Evolutionary conservation across 306 rosid genomes (phyloP).

Genomic region (Gillenia trifoliata): DNA sequence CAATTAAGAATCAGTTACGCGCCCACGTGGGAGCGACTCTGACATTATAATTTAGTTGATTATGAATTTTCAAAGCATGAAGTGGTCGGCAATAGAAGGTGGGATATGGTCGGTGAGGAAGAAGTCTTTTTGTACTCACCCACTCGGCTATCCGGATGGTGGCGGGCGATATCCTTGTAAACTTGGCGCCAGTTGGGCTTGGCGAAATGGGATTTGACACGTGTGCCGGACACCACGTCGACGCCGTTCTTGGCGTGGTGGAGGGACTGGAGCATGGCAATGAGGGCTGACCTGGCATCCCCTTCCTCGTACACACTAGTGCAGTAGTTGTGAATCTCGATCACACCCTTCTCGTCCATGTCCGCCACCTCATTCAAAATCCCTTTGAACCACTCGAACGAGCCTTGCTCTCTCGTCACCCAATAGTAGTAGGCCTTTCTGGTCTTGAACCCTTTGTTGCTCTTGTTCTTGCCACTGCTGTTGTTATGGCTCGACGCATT

Average conservation of each 20-base stretch:
- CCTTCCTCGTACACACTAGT: constrained; percentile 65
- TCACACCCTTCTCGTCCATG: constrained; percentile 41
- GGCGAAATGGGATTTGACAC: constrained; percentile 56
- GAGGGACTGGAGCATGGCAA: constrained; percentile 52
- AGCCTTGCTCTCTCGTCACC: constrained; percentile 57
- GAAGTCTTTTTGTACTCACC: constrained; percentile 17
- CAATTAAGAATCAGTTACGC: neutral
- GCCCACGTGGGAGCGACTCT: neutral
- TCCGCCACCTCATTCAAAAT: constrained; percentile 55
- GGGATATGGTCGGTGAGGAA: neutral
- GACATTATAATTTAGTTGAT: neutral
- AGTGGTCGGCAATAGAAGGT: neutral
- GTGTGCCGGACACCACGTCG: constrained; percentile 54
- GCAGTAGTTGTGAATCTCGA: constrained; percentile 56
- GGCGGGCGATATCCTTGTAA: constrained; percentile 42
- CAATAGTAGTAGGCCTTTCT: constrained; percentile 51
- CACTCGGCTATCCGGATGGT: constrained; percentile 38
- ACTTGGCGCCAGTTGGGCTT: constrained; percentile 59
- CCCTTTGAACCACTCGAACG: constrained; percentile 60
- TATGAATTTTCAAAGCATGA: neutral
- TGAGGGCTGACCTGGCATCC: constrained; percentile 56
- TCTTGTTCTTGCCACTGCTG: constrained; percentile 11
- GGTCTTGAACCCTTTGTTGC: constrained; percentile 29
- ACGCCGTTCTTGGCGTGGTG: constrained; percentile 56
- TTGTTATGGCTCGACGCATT: neutral